Base-by-base conservation (phyloP, 495 filamentous ascomycete species). In the Amphirosellinia nigrospora region DNA sequence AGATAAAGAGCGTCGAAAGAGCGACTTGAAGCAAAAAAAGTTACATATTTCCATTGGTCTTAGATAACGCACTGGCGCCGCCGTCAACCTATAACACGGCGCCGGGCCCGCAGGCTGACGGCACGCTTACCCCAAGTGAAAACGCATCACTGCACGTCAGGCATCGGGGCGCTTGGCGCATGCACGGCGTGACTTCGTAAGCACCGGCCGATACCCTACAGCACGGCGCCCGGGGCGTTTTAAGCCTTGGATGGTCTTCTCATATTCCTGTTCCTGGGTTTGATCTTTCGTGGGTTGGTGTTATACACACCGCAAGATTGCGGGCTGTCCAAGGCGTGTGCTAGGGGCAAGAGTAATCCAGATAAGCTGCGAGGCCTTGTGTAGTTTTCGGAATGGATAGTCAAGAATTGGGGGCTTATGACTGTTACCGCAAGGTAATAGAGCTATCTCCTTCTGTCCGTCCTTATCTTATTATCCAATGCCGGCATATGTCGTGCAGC, bases 41-140 rank as follows among this genome's bases (percentile, higher is more conserved):
- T 65, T 65, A 65, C 63, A 65, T 65, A 65, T 65, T 65, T 65
- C 63, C 46, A 65, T 65, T 65, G 63, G 63, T 65, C 63, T 65
- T 65, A 65, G 63, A 65, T 65, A 65, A 53, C 10, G 63, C 63
- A 53, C 46, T n/a, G 10, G 63, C 30, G 30, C 32, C 63, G 21
- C 28, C 63, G 46, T 65, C 63, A 38, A 65, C 63, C 63, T 65
- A 65, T 65, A 53, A 65, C 63, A 53, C 63, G 63, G 63, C 63
- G 32, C 46, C 48, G 48, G 63, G 46, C 63, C 63, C 46, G 46
- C 46, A 65, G 41, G 63, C 63, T 65, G 63, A 65, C 63, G 43
- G 63, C 63, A 65, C 43, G 46, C 26, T 65, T 65, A 16, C 63
- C 63, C 46, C 39, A 65, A 65, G 63, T 21, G 63, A 65, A 38